Percentiles rank a stretch among this genome's conserved stretches.
phyloP scores from a whole-genome alignment of 2,329 filamentous ascomycete genomes.

The Exophiala aquamarina region DNA sequence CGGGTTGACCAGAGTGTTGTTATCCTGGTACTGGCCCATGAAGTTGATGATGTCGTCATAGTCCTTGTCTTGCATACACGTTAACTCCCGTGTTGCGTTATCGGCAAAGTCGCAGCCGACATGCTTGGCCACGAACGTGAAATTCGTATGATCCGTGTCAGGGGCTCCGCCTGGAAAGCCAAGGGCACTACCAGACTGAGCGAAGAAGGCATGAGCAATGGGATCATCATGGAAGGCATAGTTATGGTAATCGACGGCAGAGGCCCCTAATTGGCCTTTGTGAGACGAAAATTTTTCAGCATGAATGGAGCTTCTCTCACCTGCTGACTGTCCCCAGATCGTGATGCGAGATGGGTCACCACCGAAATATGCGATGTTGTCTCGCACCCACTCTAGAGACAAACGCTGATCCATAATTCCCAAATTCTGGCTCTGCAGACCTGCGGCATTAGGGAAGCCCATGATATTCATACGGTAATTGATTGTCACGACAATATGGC shows the following conservation, averaged over 20 bases:
- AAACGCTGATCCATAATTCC: slow-evolving; percentile 52
- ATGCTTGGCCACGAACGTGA: slow-evolving; percentile 32
- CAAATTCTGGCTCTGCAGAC: slow-evolving; percentile 42
- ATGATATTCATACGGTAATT: slow-evolving; percentile 47
- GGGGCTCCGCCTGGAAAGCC: slow-evolving; percentile 11
- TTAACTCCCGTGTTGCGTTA: slow-evolving; percentile 28
- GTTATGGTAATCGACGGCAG: slow-evolving; percentile 14
- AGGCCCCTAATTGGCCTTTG: slow-evolving; percentile 30
- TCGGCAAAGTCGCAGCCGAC: slow-evolving; percentile 31
- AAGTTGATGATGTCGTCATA: slow-evolving; percentile 31
- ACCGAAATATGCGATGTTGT: slow-evolving; percentile 53
- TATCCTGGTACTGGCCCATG: slow-evolving; percentile 28
- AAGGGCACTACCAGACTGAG: slow-evolving; percentile 22
- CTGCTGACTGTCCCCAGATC: slow-evolving; percentile 48
- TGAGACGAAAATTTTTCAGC: slow-evolving; percentile 29
- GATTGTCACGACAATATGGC: slow-evolving; percentile 37
- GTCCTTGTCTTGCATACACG: slow-evolving; percentile 32
- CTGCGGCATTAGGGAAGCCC: slow-evolving; percentile 40
- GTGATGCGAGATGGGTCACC: slow-evolving; percentile 49
- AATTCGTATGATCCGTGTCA: slow-evolving; percentile 28
- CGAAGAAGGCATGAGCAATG: slow-evolving; percentile 22
- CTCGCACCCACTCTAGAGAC: slow-evolving; percentile 52
- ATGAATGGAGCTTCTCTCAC: not conserved
- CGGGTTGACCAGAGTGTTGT: slow-evolving; percentile 4
- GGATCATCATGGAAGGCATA: slow-evolving; percentile 30